phyloP scores from a whole-genome alignment of 805 yeast genomes.

The Lachancea lanzarotensis region DNA sequence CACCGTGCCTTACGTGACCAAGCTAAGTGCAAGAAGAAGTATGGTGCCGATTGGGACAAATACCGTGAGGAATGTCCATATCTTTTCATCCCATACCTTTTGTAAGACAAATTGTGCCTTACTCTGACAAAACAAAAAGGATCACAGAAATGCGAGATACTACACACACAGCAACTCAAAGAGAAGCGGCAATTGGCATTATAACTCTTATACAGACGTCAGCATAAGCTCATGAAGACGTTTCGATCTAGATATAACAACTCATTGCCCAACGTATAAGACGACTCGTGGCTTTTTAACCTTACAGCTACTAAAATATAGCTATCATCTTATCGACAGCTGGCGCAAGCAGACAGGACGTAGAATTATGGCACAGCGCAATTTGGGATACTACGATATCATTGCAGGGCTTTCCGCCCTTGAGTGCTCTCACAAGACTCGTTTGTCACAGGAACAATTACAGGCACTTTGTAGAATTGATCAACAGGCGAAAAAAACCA shows the following conservation, averaged over 20 bases:
- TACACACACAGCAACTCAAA: neutral
- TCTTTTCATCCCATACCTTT: constrained; percentile 82
- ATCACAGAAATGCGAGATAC: neutral
- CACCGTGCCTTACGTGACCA: constrained; percentile 90
- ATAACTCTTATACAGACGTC: too few species aligned
- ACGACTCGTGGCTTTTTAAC: neutral
- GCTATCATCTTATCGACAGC: neutral
- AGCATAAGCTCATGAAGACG: too few species aligned
- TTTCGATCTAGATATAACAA: neutral
- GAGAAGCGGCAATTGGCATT: too few species aligned
- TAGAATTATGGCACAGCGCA: constrained; percentile 5
- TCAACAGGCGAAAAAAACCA: constrained; percentile 18
- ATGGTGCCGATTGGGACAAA: constrained; percentile 90
- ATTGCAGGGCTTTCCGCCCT: constrained; percentile 28
- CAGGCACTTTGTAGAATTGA: constrained; percentile 24
- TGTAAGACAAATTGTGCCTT: constrained; percentile 12
- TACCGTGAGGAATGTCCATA: constrained; percentile 87
- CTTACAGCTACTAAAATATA: neutral
- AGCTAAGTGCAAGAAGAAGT: constrained; percentile 75
- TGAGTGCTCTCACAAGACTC: constrained; percentile 27
- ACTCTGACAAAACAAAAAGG: neutral
- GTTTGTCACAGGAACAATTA: constrained; percentile 22
- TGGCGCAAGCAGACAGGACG: neutral
- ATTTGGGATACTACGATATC: constrained; percentile 25
- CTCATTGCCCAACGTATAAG: neutral